phyloP scores from a whole-genome alignment of 2,329 filamentous ascomycete genomes.

The Ophiobolus disseminans region DNA sequence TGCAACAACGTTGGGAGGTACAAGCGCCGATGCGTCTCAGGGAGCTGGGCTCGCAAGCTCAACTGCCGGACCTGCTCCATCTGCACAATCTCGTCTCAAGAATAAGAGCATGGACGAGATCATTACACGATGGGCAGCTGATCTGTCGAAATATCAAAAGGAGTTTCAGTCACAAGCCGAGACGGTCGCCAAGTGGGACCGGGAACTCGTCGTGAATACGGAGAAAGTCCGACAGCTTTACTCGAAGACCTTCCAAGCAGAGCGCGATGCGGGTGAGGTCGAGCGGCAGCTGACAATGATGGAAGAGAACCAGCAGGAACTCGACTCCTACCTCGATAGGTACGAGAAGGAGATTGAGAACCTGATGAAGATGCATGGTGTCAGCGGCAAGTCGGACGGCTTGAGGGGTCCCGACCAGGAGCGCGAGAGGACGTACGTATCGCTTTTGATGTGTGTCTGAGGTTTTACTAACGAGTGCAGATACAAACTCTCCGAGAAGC shows the following conservation, averaged over 20 bases:
- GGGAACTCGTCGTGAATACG: conserved; percentile 88
- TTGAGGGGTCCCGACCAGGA: conserved; percentile 92
- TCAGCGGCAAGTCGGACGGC: conserved; percentile 66
- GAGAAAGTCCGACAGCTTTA: conserved; percentile 96
- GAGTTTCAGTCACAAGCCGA: conserved; percentile 91
- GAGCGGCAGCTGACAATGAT: conserved; percentile 89
- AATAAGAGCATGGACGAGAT: conserved; percentile 99
- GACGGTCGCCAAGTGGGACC: conserved; percentile 89
- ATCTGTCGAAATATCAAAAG: conserved; percentile 94
- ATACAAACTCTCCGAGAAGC: conserved; percentile 91
- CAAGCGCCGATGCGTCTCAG: conserved; percentile 32
- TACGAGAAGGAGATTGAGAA: conserved; percentile 93
- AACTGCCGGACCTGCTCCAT: conserved; percentile 80
- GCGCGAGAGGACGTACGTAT: conserved; percentile 80
- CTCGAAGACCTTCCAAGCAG: conserved; percentile 88
- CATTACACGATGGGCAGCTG: conserved; percentile 93
- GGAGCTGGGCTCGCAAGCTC: conserved; percentile 68
- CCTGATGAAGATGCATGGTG: conserved; percentile 86
- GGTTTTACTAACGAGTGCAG: conserved; percentile 41
- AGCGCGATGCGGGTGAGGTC: conserved; percentile 90
- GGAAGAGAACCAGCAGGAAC: conserved; percentile 90
- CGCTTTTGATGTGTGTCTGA: conserved; percentile 17
- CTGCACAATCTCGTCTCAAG: conserved; percentile 83
- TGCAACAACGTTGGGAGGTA: conserved; percentile 21
- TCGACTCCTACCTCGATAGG: conserved; percentile 84